Conservation (phyloP, 345 rosid species). For the Arabis alpina region DNA sequence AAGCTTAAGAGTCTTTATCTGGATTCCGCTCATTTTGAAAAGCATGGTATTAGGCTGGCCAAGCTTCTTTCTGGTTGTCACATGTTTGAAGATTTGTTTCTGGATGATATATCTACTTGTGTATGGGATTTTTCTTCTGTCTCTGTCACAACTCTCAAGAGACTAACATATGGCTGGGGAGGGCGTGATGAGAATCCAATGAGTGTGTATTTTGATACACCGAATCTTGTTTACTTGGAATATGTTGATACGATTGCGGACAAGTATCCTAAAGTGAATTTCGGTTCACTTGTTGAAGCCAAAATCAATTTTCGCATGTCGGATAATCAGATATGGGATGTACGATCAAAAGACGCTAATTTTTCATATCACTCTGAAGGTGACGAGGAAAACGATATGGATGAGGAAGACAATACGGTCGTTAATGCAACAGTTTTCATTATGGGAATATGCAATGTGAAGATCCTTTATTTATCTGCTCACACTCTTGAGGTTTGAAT, state of each 20-base stretch:
- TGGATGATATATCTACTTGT: not conserved
- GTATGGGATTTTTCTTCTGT: not conserved
- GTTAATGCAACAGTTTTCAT: not conserved
- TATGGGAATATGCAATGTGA: not conserved
- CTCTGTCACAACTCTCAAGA: slow-evolving; percentile 21
- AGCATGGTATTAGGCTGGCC: not conserved
- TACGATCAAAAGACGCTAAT: too few species aligned
- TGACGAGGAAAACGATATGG: not conserved
- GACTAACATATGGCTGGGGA: not conserved
- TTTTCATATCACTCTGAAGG: too few species aligned
- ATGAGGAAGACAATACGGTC: not conserved
- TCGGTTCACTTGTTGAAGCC: slow-evolving; percentile 35
- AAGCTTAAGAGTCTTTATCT: slow-evolving; percentile 3
- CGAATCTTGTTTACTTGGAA: slow-evolving; percentile 23
- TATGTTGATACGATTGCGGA: slow-evolving; percentile 6
- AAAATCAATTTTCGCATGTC: slow-evolving; percentile 9
- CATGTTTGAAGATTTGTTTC: slow-evolving; percentile 15
- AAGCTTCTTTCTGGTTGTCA: slow-evolving; percentile 28
- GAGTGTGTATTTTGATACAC: slow-evolving; percentile 21
- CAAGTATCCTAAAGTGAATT: slow-evolving; percentile 15
- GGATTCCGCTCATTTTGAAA: not conserved
- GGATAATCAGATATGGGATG: not conserved
- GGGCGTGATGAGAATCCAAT: not conserved
- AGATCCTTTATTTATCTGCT: not conserved
- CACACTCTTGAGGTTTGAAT: not conserved